A percentile compares a stretch with the other conserved stretches of the same genome.
Evolutionary conservation across 257 asterid species (phyloP).

Genomic region (Nyctanthes arbortristis): DNA sequence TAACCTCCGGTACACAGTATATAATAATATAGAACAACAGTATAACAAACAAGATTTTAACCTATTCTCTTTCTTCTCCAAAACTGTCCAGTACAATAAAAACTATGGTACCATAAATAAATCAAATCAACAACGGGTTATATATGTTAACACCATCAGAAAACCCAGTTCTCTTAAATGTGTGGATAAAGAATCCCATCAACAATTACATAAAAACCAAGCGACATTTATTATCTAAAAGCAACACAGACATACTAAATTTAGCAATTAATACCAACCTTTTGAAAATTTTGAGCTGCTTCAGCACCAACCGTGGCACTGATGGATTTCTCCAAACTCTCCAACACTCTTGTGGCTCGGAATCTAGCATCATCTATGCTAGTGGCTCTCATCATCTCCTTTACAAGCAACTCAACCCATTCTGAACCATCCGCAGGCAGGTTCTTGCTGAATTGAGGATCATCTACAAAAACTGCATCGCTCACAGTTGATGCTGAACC

Average conservation of each 20-base stretch:
- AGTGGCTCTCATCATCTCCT: conserved; percentile 66
- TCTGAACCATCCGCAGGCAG: conserved; percentile 66
- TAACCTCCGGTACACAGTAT: too few species aligned
- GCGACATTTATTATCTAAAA: background rate
- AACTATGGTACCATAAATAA: background rate
- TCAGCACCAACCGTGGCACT: conserved; percentile 39
- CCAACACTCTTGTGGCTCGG: conserved; percentile 59
- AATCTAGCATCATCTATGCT: conserved; percentile 75
- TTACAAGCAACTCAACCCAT: conserved; percentile 77
- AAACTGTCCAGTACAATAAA: background rate
- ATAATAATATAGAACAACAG: background rate
- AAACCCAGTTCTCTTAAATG: background rate
- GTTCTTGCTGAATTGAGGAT: conserved; percentile 36
- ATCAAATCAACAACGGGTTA: background rate
- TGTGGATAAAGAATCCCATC: background rate
- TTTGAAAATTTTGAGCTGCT: conserved; percentile 51
- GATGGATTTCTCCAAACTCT: conserved; percentile 71
- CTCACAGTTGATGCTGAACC: conserved; percentile 31
- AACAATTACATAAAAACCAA: background rate
- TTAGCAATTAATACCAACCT: conserved; percentile 38
- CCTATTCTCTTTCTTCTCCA: background rate
- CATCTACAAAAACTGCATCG: conserved; percentile 32
- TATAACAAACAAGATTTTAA: background rate
- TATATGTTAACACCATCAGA: background rate
- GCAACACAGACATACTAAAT: background rate